Conservation (phyloP, 129 eudicot genomes). For the Flaveria brownii region DNA sequence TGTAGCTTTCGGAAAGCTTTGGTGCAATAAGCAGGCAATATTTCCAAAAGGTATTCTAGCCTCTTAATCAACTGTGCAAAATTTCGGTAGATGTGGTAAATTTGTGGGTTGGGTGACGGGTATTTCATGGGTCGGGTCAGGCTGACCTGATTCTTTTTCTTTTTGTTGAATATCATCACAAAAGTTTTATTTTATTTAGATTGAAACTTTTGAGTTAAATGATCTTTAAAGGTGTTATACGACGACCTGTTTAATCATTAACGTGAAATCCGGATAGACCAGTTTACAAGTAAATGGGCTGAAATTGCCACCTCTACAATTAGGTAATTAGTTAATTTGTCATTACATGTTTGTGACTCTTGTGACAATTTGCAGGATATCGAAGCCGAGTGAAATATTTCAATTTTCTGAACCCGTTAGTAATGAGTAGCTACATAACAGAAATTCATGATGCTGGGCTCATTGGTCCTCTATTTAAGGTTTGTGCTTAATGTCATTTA, state of each 20-base stretch:
- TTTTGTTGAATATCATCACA: background rate
- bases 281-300: background rate
- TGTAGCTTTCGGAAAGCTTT: slow-evolving; percentile 52
- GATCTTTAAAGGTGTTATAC: background rate
- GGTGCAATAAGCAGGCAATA: slow-evolving; percentile 68
- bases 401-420: slow-evolving; percentile 43
- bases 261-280: background rate
- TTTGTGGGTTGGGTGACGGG: background rate
- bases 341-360: slow-evolving; percentile 22
- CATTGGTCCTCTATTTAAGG: slow-evolving; percentile 80
- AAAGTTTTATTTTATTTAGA: background rate
- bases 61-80: background rate
- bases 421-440: slow-evolving; percentile 48
- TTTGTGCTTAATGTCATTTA: slow-evolving; percentile 13
- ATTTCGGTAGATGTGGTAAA: slow-evolving; percentile 2
- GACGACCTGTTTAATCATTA: background rate
- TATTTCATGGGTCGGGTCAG: slow-evolving; percentile 3
- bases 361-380: slow-evolving; percentile 45
- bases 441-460: slow-evolving; percentile 75
- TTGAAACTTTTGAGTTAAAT: background rate
- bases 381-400: slow-evolving; percentile 66
- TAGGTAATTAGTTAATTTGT: background rate
- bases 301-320: background rate
- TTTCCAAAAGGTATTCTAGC: slow-evolving; percentile 60
- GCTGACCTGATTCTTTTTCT: background rate